Evolutionary conservation across 768 basidiomycete species (phyloP).

Genomic region (Termitomyces sp.): DNA sequence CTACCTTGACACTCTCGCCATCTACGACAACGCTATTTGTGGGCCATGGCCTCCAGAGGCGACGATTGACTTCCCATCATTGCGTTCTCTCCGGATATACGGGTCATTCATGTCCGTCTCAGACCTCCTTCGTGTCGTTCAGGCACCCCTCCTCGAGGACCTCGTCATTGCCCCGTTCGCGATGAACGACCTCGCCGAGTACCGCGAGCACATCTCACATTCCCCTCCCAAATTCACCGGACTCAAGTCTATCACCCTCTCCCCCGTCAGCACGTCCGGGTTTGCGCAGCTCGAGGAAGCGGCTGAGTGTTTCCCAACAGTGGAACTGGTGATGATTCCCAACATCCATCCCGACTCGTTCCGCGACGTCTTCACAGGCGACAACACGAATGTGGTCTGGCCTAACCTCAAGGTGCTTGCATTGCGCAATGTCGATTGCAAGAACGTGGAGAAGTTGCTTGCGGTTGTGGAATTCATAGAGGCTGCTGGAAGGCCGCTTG

Average conservation of each 20-base stretch:
- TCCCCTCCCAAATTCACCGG: constrained; percentile 10
- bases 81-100: constrained; percentile 14
- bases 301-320: constrained; percentile 11
- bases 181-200: constrained; percentile 11
- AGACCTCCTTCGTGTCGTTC: constrained; percentile 13
- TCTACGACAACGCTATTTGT: constrained; percentile 13
- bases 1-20: constrained; percentile 8
- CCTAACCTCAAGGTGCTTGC: constrained; percentile 10
- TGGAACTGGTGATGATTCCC: constrained; percentile 14
- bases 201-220: not conserved
- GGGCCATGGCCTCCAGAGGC: constrained; percentile 14
- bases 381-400: constrained; percentile 3
- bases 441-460: constrained; percentile 8
- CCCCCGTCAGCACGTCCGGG: constrained; percentile 9
- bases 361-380: constrained; percentile 7
- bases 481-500: constrained; percentile 6
- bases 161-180: constrained; percentile 12
- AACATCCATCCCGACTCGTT: constrained; percentile 12
- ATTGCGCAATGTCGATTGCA: constrained; percentile 11
- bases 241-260: constrained; percentile 12
- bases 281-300: constrained; percentile 8
- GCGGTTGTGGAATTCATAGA: constrained; percentile 4
- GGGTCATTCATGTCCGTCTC: constrained; percentile 16
- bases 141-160: constrained; percentile 7
- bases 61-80: constrained; percentile 8